Evolutionary conservation across 225 moss, liverwort and hornwort genomes (phyloP).

Genomic region (Straminergon stramineum): DNA sequence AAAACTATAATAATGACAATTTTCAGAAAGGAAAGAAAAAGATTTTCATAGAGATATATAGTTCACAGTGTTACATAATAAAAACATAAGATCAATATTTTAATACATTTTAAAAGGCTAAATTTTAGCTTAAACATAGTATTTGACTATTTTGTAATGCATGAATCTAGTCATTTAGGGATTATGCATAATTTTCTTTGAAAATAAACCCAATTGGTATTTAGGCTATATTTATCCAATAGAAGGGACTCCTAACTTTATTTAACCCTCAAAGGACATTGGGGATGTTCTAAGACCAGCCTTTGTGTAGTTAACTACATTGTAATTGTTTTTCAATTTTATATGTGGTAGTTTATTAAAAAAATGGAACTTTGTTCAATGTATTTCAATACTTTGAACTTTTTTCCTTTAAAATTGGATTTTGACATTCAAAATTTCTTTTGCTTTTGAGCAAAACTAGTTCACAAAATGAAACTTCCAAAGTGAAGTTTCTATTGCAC

Average conservation of each 20-base stretch:
- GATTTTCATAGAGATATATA: neutral
- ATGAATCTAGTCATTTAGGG: accelerated
- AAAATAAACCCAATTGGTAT: neutral
- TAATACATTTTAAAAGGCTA: neutral
- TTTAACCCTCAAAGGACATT: accelerated
- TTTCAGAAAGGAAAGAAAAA: neutral
- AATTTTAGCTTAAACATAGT: neutral
- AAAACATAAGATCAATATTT: neutral
- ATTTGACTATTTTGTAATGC: neutral
- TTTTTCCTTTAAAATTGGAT: no score
- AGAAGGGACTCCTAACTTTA: neutral
- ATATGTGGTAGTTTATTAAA: neutral
- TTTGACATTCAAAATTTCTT: no score
- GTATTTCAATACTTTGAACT: no score
- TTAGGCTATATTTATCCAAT: neutral
- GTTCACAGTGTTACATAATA: neutral
- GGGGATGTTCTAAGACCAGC: accelerated
- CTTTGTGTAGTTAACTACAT: neutral
- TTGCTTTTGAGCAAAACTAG: no score
- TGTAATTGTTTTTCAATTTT: neutral
- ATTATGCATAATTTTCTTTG: neutral
- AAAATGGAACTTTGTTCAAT: neutral
- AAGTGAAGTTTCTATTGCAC: no score
- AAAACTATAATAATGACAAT: neutral
- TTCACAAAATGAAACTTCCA: no score